Evolutionary conservation across 345 rosid species (phyloP).

Genomic region (Linum usitatissimum): DNA sequence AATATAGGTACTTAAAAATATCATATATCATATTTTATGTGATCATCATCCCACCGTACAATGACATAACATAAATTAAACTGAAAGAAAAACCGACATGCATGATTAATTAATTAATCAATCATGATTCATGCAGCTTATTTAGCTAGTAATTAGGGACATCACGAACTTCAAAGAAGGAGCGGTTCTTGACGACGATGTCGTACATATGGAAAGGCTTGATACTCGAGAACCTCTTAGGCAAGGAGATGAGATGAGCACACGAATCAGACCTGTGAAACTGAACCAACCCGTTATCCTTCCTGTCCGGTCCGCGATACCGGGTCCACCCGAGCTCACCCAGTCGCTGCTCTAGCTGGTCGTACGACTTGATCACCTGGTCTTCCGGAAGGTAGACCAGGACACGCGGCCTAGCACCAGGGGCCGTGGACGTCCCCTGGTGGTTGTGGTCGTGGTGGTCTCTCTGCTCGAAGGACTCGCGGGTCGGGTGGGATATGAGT

Average conservation of each 20-base stretch:
- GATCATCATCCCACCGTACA: no score
- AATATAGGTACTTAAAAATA: no score
- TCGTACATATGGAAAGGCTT: constrained; percentile 47
- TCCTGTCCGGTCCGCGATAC: constrained; percentile 22
- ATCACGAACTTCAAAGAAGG: constrained; percentile 53
- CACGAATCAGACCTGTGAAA: constrained; percentile 45
- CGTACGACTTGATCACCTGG: constrained; percentile 41
- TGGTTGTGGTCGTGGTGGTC: constrained; percentile 17
- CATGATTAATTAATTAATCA: no score
- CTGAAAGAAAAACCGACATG: no score
- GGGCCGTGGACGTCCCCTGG: constrained; percentile 52
- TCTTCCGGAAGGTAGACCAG: constrained; percentile 52
- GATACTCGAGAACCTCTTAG: constrained; percentile 29
- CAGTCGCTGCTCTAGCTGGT: constrained; percentile 43
- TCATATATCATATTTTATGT: no score
- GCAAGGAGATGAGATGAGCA: constrained; percentile 46
- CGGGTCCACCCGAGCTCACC: constrained; percentile 58
- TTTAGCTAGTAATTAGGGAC: no score
- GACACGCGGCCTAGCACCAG: constrained; percentile 57
- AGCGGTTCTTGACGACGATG: constrained; percentile 54
- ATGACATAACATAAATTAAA: no score
- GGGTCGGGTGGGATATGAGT: constrained; percentile 39
- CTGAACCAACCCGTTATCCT: constrained; percentile 34
- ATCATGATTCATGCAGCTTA: no score
- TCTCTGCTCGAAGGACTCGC: constrained; percentile 49